Evolutionary conservation across 305 asterid genomes (phyloP), one percentile per base, ranked within the genome.

Genomic region (Fraxinus platypoda): DNA sequence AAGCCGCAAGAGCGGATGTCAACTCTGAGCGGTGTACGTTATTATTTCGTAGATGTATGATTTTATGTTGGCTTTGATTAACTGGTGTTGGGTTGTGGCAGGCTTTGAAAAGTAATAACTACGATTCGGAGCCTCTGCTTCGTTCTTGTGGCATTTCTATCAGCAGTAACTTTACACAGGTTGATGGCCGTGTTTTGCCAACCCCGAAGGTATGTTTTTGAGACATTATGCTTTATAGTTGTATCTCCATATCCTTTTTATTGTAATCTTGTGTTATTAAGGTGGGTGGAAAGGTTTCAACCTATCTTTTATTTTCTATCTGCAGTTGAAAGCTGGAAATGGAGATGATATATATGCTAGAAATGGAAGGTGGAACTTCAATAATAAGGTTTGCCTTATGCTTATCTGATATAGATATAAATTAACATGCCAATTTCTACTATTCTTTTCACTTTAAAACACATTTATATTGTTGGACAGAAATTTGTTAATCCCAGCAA

Each of bases 1-100:
- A 94, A 93, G 85, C 98, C 98, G 2, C 96, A 89, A 26, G 97
- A 94, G 43, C 87, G 97, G 90, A 94, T 91, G 95, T 35, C 84
- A 1, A 88, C 88, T 77, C 85, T 93, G 85, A 87, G 86, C 79
- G 81, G 85, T 81, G 98, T 94, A 86, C 54, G 87, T n/a, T 75
- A 46, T 75, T 78, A 11, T 43, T 11, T 43, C 13, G 62, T 23
- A 9, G 71, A 12, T 23, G 77, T 54, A 38, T 46, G 21, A 52
- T 37, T 46, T 26, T 78, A 62, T 23, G 71, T 62, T 8, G 31
- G 31, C 30, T 23, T 62, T 21, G 13, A 59, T 71, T 31, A 81
- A 74, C 68, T 77, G 28, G 74, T 75, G 26, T 11, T 37, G 15
- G 79, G 28, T 38, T 87, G 8, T 84, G 73, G 30, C 86, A 94